Evolutionary conservation across 108 stramenopile genomes (phyloP).

Genomic region (Cyclotella baltica): DNA sequence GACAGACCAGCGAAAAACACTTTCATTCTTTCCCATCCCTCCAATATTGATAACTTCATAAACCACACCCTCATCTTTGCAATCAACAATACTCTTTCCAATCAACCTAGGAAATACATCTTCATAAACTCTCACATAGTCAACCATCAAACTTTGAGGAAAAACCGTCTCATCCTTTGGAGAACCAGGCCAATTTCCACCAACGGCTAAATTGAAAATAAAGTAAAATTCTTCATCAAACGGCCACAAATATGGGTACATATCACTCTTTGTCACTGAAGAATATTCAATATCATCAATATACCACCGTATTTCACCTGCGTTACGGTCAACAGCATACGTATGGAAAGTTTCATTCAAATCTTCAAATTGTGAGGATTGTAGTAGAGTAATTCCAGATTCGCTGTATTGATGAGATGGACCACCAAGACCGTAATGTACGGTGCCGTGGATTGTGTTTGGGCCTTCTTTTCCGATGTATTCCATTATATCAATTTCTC

Average conservation of each 20-base stretch:
- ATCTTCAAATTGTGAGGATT: conserved; percentile 6
- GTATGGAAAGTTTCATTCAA: conserved; percentile 45
- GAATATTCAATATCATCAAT: conserved; percentile 46
- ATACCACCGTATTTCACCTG: conserved; percentile 33
- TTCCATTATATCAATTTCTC: conserved; percentile 77
- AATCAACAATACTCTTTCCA: conserved; percentile 32
- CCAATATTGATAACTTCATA: conserved; percentile 36
- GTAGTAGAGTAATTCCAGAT: conserved; percentile 20
- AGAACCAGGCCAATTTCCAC: conserved; percentile 58
- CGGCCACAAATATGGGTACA: conserved; percentile 55
- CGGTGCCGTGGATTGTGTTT: conserved; percentile 40
- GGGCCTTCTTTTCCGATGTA: conserved; percentile 48
- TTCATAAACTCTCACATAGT: conserved; percentile 61
- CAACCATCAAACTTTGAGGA: conserved; percentile 43
- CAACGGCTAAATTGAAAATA: conserved; percentile 57
- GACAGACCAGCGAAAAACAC: conserved; percentile 33
- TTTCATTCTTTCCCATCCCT: conserved; percentile 1
- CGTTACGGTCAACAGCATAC: conserved; percentile 22
- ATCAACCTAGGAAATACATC: conserved; percentile 13
- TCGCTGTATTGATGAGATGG: conserved; percentile 30
- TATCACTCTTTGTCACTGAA: conserved; percentile 33
- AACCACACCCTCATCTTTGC: conserved; percentile 16
- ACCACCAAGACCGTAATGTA: conserved; percentile 46
- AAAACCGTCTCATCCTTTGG: conserved; percentile 41
- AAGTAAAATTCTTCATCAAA: conserved; percentile 56